A percentile compares a stretch with the other conserved stretches of the same genome.
phyloP scores from a whole-genome alignment of 2,329 filamentous ascomycete species.

The Colletotrichum musae region DNA sequence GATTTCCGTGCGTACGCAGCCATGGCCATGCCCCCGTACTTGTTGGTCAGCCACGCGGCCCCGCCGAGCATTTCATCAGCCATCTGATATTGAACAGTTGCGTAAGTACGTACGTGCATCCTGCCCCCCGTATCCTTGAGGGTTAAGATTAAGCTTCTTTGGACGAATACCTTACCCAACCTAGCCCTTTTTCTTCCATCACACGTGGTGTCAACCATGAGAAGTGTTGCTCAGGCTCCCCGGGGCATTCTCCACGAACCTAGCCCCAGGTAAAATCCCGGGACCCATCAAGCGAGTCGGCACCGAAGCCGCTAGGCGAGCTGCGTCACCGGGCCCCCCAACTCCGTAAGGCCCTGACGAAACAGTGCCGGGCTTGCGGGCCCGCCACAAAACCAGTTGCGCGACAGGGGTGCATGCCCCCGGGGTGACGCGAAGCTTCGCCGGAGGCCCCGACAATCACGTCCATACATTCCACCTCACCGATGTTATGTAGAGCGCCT shows the following conservation, averaged over 20 bases:
- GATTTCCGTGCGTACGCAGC: too few species aligned
- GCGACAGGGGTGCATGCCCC: neutral
- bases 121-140: neutral
- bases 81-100: conserved; percentile 1
- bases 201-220: too few species aligned
- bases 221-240: neutral
- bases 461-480: too few species aligned
- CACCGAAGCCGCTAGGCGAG: conserved; percentile 8
- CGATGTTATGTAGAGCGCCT: too few species aligned
- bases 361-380: neutral
- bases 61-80: neutral
- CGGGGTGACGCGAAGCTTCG: conserved; percentile 5
- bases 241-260: neutral
- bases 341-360: conserved; percentile 6
- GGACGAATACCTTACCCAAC: neutral
- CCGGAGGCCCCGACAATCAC: too few species aligned
- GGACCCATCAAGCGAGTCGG: conserved; percentile 14
- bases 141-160: conserved; percentile 29
- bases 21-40: too few species aligned
- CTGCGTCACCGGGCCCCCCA: conserved; percentile 22
- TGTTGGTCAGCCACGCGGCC: conserved; percentile 18
- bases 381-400: neutral
- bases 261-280: neutral
- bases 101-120: neutral
- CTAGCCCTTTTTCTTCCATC: neutral